Conservation (phyloP, 2,329 filamentous ascomycete species). For the Magnaporthiopsis incrustans region DNA sequence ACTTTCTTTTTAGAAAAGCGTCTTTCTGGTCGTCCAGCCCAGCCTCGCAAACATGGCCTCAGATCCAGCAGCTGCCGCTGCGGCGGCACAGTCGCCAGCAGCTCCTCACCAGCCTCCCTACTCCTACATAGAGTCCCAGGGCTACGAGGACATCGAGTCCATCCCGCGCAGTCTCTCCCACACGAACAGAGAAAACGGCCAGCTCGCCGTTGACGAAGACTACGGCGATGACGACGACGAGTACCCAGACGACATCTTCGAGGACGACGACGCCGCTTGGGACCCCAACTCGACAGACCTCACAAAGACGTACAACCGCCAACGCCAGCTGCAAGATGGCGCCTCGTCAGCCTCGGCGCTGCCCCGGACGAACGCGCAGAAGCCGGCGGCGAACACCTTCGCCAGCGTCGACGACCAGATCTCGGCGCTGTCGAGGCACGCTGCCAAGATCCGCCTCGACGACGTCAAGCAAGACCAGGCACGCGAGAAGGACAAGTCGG, state of each 20-base stretch:
- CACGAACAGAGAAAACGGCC: slow-evolving; percentile 24
- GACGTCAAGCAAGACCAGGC: slow-evolving; percentile 46
- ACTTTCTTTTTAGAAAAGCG: too few relatives aligned
- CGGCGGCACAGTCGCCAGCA: slow-evolving; percentile 13
- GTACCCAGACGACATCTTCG: slow-evolving; percentile 33
- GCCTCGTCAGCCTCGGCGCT: slow-evolving; percentile 34
- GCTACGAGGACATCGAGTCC: slow-evolving; percentile 31
- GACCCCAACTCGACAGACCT: slow-evolving; percentile 56
- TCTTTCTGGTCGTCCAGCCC: too few relatives aligned
- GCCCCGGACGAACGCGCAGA: slow-evolving; percentile 69
- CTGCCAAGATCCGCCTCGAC: slow-evolving; percentile 75
- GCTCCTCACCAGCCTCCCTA: slow-evolving; percentile 38
- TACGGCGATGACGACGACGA: slow-evolving; percentile 25
- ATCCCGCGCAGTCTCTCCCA: slow-evolving; percentile 12
- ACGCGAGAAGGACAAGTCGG: slow-evolving; percentile 75
- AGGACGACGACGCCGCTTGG: slow-evolving; percentile 43
- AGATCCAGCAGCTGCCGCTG: background rate
- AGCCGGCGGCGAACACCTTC: slow-evolving; percentile 69
- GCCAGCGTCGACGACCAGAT: slow-evolving; percentile 83
- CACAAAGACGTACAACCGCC: slow-evolving; percentile 83
- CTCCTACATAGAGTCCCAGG: slow-evolving; percentile 33
- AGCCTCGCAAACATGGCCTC: slow-evolving; percentile 1
- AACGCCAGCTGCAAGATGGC: slow-evolving; percentile 48
- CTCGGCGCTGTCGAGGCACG: slow-evolving; percentile 74
- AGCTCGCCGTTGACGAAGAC: slow-evolving; percentile 19